These are phyloP conservation scores for Chamaenerion angustifolium DNA, from an alignment of 345 rosid species.

Conservation along the genomic window DNA sequence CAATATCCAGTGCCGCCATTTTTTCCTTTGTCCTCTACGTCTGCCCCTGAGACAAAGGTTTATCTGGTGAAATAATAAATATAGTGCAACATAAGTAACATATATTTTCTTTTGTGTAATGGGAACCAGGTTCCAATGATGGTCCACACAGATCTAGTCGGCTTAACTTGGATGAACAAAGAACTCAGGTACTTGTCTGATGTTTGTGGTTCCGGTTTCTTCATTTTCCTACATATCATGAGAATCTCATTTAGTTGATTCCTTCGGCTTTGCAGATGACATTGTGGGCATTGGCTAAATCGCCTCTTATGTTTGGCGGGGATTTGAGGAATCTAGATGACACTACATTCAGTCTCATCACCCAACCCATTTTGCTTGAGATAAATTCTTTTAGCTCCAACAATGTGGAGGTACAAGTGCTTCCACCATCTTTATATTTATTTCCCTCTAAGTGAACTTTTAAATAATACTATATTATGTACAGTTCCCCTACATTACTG, in stretches of 20 bases:
- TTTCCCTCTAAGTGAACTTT: no score
- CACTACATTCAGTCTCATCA: conserved; percentile 42
- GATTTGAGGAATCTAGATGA: conserved; percentile 65
- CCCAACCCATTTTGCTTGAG: conserved; percentile 59
- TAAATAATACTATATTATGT: neutral
- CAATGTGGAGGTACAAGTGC: conserved; percentile 46
- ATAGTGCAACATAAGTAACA: no score
- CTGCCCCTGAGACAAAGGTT: neutral
- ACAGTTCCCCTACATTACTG: conserved; percentile 43
- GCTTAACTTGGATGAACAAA: conserved; percentile 53
- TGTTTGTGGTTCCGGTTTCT: neutral
- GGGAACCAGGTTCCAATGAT: conserved; percentile 33
- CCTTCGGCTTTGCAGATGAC: conserved; percentile 48
- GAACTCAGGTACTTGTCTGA: conserved; percentile 47
- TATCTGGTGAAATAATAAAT: no score
- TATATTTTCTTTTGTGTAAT: no score
- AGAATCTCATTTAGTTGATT: neutral
- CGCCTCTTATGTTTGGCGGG: conserved; percentile 94
- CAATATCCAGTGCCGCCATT: no score
- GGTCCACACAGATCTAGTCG: conserved; percentile 72
- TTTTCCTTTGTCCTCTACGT: neutral
- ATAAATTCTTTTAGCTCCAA: conserved; percentile 58
- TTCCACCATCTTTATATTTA: no score
- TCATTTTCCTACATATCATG: no score
- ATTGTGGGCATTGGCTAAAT: conserved; percentile 83